Conservation (phyloP, 345 rosid genomes). For the Linum usitatissimum region DNA sequence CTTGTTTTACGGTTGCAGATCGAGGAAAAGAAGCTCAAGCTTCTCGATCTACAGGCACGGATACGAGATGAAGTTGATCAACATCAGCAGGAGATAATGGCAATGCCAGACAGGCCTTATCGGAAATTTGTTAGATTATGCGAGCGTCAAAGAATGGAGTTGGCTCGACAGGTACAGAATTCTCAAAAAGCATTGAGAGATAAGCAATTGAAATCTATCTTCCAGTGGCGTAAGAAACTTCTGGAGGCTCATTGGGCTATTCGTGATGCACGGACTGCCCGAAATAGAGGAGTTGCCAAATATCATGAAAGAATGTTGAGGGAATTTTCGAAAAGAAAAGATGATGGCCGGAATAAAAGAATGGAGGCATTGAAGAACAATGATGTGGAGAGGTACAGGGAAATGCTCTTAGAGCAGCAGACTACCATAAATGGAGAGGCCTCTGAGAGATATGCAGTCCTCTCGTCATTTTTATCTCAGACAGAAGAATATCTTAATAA, state of each 20-base stretch:
- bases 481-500: constrained; percentile 97
- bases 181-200: constrained; percentile 80
- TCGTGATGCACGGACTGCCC: constrained; percentile 97
- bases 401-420: constrained; percentile 97
- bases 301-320: constrained; percentile 95
- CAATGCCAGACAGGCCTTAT: constrained; percentile 98
- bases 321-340: constrained; percentile 91
- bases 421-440: constrained; percentile 83
- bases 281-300: constrained; percentile 97
- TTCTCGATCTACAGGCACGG: constrained; percentile 70
- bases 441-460: constrained; percentile 91
- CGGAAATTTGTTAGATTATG: constrained; percentile 94
- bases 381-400: constrained; percentile 98
- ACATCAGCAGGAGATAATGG: constrained; percentile 96
- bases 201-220: constrained; percentile 89
- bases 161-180: constrained; percentile 77
- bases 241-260: constrained; percentile 96
- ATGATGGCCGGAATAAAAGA: constrained; percentile 89
- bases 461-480: constrained; percentile 89
- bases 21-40: constrained; percentile 85
- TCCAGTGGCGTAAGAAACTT: constrained; percentile 98
- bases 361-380: constrained; percentile 99
- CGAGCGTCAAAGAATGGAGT: constrained; percentile 91
- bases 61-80: constrained; percentile 87
- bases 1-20: constrained; percentile 94